Evolutionary conservation across 352 stramenopile genomes (phyloP).

Genomic region (Phytophthora ramorum): DNA sequence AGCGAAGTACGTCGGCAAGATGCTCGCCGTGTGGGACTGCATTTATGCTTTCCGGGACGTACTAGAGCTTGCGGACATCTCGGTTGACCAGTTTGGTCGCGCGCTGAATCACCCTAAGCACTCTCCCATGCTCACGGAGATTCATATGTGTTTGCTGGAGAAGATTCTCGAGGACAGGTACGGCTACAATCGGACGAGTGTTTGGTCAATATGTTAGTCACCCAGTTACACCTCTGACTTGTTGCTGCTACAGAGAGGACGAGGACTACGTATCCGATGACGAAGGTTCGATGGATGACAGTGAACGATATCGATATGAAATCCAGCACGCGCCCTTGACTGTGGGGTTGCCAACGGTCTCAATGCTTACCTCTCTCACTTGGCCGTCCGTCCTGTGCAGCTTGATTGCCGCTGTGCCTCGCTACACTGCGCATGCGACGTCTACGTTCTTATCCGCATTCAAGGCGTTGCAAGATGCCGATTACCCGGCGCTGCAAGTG

Average conservation of each 20-base stretch:
- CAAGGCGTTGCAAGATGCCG: conserved; percentile 45
- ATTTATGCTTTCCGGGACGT: conserved; percentile 78
- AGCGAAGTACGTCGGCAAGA: conserved; percentile 47
- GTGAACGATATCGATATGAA: conserved; percentile 83
- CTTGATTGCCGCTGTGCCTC: conserved; percentile 73
- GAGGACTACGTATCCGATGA: conserved; percentile 90
- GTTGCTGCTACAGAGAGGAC: conserved; percentile 55
- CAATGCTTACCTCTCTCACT: conserved; percentile 84
- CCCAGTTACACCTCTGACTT: background rate
- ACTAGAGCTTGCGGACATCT: conserved; percentile 64
- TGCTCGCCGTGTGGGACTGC: conserved; percentile 83
- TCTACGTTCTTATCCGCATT: conserved; percentile 54
- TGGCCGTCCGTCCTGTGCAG: conserved; percentile 80
- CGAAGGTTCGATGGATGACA: conserved; percentile 80
- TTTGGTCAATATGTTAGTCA: background rate
- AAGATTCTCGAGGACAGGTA: conserved; percentile 78
- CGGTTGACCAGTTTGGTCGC: conserved; percentile 68
- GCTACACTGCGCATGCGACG: conserved; percentile 60
- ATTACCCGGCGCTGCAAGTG: conserved; percentile 64
- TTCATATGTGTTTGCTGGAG: conserved; percentile 89
- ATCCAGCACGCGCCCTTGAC: conserved; percentile 82
- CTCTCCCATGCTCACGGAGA: conserved; percentile 68
- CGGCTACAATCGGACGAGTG: background rate
- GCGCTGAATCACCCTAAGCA: conserved; percentile 54
- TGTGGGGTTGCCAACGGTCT: conserved; percentile 75